Base-by-base conservation (phyloP, 2,329 filamentous ascomycete species). In the Aspergillus luchuensis region DNA sequence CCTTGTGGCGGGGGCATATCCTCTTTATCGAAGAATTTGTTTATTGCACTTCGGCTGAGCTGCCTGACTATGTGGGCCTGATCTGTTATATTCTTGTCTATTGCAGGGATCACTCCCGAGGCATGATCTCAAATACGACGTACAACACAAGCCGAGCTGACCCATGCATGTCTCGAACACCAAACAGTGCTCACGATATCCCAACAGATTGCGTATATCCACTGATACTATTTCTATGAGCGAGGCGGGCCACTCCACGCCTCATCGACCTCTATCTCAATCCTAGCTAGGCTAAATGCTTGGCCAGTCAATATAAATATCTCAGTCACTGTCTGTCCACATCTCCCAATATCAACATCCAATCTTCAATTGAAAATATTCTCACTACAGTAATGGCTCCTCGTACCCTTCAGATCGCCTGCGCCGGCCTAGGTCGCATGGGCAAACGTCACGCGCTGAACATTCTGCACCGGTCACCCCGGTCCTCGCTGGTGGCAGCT, bases 401-500 rank as follows among this genome's bases (percentile, higher is more conserved):
- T 30, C 47, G 25, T n/a, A 50, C 47, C 28, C 47, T 50, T 2
- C 47, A 50, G 4, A 33, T 50, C n/a, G 47, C 47, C 25, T 50
- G 47, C 28, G 76, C 75, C 47, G 79, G 80, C 38, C 75, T 81
- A 23, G 79, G 79, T 55, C 78, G 78, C 56, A 81, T 81, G 76
- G 80, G 75, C 36, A 75, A 77, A 57, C 76, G 79, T 15, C 81
- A 83, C 68, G 81, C 80, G 11, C 66, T 75, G 23, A 81, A 81
- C 63, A 76, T 81, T 48, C 71, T 80, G 45, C 72, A 78, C 60
- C 72, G 75, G 43, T 78, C 77, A 2, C 80, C 80, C 13, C 78
- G 79, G 45, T 79, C 81, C n/a, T 70, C 81, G 38, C 71, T 84
- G 6, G 76, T 83, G 21, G 80, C 80, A 21, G 80, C 76, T 8